Percentiles rank a stretch among this genome's conserved stretches.
phyloP scores from a whole-genome alignment of 192 early-diverging fungal genomes.

The Glomus cerebriforme region DNA sequence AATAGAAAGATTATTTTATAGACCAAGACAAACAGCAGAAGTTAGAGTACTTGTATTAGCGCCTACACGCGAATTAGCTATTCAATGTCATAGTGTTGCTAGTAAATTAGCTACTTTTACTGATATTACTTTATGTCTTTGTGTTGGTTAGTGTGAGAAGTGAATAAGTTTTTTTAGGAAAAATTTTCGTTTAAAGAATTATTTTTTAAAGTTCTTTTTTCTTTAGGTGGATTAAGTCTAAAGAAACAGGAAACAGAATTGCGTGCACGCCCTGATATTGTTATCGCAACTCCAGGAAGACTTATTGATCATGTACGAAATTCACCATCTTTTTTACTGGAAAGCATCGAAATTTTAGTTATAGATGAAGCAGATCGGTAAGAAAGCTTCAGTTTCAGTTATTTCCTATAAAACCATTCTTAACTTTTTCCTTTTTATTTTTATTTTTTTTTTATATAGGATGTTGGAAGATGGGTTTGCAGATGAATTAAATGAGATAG shows the following conservation, averaged over 20 bases:
- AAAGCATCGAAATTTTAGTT: slow-evolving; percentile 91
- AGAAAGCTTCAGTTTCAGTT: not conserved
- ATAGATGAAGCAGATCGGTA: slow-evolving; percentile 98
- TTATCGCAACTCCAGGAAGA: slow-evolving; percentile 98
- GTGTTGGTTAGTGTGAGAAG: slow-evolving; percentile 57
- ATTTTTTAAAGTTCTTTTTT: not conserved
- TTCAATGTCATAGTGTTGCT: slow-evolving; percentile 94
- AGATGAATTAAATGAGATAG: slow-evolving; percentile 94
- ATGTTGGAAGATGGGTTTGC: slow-evolving; percentile 99
- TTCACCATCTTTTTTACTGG: slow-evolving; percentile 83
- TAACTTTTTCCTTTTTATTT: not conserved
- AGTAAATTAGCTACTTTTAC: slow-evolving; percentile 83
- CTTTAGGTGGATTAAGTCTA: slow-evolving; percentile 77
- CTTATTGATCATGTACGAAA: slow-evolving; percentile 98
- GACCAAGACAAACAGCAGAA: slow-evolving; percentile 74
- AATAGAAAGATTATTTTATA: slow-evolving; percentile 90
- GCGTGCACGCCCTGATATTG: slow-evolving; percentile 81
- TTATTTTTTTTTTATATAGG: no score
- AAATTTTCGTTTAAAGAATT: not conserved
- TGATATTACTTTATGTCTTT: slow-evolving; percentile 83
- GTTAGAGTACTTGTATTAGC: slow-evolving; percentile 90
- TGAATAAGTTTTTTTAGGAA: not conserved
- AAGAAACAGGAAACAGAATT: slow-evolving; percentile 90
- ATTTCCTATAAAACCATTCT: slow-evolving; percentile 11
- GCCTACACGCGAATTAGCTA: slow-evolving; percentile 97